Evolutionary conservation across 192 early-diverging fungal genomes (phyloP), one percentile per base, ranked within the genome.

Genomic region (Spinellus fusiger): DNA sequence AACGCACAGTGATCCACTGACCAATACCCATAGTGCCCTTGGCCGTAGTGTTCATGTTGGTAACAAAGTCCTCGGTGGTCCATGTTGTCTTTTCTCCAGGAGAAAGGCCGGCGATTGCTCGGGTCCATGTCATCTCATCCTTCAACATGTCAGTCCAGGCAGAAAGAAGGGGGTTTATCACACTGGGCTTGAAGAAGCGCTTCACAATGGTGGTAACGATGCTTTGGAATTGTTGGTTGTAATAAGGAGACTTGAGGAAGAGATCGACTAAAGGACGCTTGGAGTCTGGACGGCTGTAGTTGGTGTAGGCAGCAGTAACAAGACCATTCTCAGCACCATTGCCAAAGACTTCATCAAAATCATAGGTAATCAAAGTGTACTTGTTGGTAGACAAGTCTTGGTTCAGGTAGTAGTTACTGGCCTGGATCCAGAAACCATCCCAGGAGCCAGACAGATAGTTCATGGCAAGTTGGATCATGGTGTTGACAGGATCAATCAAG

Each of bases 301-400:
- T 67, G 16, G 58, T 37, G 20, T 74, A 73, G 0, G 76, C 49
- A 4, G 69, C 66, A 4, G 35, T 54, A 23, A 49, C 59, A 29
- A 78, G 33, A 7, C 58, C 60, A 13, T 44, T 56, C 0, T 66
- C 49, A n/a, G 61, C 62, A 15, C 65, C 65, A 4, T 51, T 65
- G 9, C 77, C 73, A 53, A 72, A 75, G 16, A 70, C 72, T 29
- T 73, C 70, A 23, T 78, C 77, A 38, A 75, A 78, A 35, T 75
- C 77, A 4, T 65, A 70, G 2, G 77, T 68, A 10, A 78, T 60
- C 27, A 68, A 67, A 12, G 56, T 69, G 73, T 73, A 78, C 29
- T 73, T 74, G 23, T 66, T 62, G 5, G 70, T 59, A 9, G 49
- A 20, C 2, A 70, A 50, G 55, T 78, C 61, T 27, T 75, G 63